phyloP scores from a whole-genome alignment of 176 grass and related monocot genomes.

The Aegilops bicornis region DNA sequence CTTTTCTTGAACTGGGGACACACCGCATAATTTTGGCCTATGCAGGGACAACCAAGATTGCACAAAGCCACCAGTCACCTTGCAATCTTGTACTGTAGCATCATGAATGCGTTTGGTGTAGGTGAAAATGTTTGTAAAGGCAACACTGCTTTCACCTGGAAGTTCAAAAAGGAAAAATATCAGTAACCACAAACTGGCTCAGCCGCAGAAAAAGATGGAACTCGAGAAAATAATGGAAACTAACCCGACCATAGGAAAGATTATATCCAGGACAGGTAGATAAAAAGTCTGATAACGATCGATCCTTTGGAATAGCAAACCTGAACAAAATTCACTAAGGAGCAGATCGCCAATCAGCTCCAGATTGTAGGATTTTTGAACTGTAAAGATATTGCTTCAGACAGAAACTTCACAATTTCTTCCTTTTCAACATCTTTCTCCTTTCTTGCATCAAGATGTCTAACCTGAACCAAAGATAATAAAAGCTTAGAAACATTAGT shows the following conservation, averaged over 20 bases:
- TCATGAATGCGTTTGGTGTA: not conserved
- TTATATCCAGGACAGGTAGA: not conserved
- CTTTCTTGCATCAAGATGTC: slow-evolving; percentile 86
- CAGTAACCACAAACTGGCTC: not conserved
- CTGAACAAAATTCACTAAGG: slow-evolving; percentile 10
- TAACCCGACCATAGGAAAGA: not conserved
- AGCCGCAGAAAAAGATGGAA: not conserved
- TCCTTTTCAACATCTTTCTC: slow-evolving; percentile 76
- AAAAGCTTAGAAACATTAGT: slow-evolving; percentile 16
- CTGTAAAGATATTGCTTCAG: slow-evolving; percentile 76
- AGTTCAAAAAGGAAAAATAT: not conserved
- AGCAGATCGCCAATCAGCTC: slow-evolving; percentile 39
- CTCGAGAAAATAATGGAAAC: not conserved
- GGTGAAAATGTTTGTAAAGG: slow-evolving; percentile 4
- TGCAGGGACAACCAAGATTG: not conserved
- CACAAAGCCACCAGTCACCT: not conserved
- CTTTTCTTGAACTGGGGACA: not conserved
- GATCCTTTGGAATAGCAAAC: slow-evolving; percentile 26
- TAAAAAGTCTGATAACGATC: not conserved
- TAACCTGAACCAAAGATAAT: slow-evolving; percentile 51
- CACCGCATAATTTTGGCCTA: not conserved
- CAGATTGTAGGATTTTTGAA: slow-evolving; percentile 88
- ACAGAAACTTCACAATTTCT: slow-evolving; percentile 77
- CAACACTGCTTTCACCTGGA: slow-evolving; percentile 8
- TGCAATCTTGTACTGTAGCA: not conserved